Evolutionary conservation across 306 rosid species (phyloP).

Genomic region (Cajanus cajan): DNA sequence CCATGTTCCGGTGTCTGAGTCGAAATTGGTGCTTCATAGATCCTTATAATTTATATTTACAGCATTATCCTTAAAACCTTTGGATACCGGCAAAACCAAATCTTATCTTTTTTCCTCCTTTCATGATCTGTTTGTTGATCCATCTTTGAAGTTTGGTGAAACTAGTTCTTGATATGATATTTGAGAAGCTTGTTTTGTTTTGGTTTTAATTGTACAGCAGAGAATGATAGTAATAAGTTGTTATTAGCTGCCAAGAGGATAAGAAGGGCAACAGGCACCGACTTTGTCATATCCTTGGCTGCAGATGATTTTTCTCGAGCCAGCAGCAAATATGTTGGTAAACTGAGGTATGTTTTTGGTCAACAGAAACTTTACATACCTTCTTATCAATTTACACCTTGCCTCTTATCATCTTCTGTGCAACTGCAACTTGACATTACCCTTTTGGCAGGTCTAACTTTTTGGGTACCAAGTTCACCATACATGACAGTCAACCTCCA

Average conservation of each 20-base stretch:
- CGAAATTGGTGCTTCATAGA: too few relatives aligned
- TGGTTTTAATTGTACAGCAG: constrained; percentile 55
- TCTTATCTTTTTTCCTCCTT: background rate
- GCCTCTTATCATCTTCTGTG: background rate
- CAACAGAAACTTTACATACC: background rate
- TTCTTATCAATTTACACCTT: background rate
- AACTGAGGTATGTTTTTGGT: constrained; percentile 62
- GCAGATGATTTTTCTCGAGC: constrained; percentile 65
- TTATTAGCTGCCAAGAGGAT: constrained; percentile 79
- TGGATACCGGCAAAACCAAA: background rate
- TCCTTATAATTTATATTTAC: too few relatives aligned
- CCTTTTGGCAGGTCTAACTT: constrained; percentile 67
- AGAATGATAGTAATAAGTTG: constrained; percentile 61
- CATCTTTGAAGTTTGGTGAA: background rate
- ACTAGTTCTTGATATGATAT: constrained; percentile 13
- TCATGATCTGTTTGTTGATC: background rate
- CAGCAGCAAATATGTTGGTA: constrained; percentile 40
- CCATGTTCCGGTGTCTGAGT: too few relatives aligned
- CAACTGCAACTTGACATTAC: constrained; percentile 27
- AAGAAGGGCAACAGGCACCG: constrained; percentile 74
- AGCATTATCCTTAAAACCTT: too few relatives aligned
- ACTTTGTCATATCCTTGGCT: constrained; percentile 64
- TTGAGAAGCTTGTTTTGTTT: constrained; percentile 27
- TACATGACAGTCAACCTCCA: constrained; percentile 66
- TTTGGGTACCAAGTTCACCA: constrained; percentile 71